phyloP scores from a whole-genome alignment of 768 basidiomycete species.

The Hypholoma sublateritium region DNA sequence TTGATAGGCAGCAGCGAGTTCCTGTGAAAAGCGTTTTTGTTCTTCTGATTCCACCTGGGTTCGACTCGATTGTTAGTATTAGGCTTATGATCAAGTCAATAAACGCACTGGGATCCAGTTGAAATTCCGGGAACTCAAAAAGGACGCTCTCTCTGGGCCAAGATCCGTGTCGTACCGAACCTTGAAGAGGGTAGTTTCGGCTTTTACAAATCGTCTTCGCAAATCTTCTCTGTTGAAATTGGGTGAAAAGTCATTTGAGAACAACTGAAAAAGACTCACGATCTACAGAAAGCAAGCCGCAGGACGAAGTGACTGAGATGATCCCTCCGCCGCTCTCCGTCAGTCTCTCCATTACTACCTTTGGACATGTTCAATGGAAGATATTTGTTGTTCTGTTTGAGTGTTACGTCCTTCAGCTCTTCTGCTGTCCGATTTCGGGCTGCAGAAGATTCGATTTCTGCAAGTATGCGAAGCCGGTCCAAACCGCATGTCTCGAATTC shows the following conservation, averaged over 20 bases:
- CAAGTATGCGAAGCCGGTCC: conserved; percentile 81
- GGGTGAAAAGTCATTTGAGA: not conserved
- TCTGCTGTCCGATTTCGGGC: conserved; percentile 82
- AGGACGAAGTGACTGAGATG: conserved; percentile 93
- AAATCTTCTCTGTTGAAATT: conserved; percentile 74
- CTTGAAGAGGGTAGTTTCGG: conserved; percentile 82
- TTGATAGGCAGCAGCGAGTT: conserved; percentile 51
- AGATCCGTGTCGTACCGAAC: conserved; percentile 75
- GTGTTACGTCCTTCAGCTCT: conserved; percentile 68
- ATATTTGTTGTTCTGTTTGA: conserved; percentile 68
- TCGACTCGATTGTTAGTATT: not conserved
- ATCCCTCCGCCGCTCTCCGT: conserved; percentile 75
- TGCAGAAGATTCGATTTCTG: conserved; percentile 88
- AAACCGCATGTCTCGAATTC: conserved; percentile 93
- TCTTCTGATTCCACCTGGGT: conserved; percentile 60
- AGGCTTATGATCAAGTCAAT: not conserved
- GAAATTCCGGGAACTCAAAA: conserved; percentile 66
- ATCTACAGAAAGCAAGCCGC: conserved; percentile 91
- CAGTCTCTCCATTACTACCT: conserved; percentile 43
- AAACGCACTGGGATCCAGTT: conserved; percentile 58
- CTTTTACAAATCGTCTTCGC: conserved; percentile 82
- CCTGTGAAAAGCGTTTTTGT: conserved; percentile 40
- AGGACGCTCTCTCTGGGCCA: conserved; percentile 54
- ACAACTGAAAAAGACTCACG: conserved; percentile 55
- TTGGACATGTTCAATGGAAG: conserved; percentile 62